Percentiles rank a stretch among this genome's conserved stretches.
Conservation (phyloP, 495 filamentous ascomycete species). For the Antarctomyces pellizariae region DNA sequence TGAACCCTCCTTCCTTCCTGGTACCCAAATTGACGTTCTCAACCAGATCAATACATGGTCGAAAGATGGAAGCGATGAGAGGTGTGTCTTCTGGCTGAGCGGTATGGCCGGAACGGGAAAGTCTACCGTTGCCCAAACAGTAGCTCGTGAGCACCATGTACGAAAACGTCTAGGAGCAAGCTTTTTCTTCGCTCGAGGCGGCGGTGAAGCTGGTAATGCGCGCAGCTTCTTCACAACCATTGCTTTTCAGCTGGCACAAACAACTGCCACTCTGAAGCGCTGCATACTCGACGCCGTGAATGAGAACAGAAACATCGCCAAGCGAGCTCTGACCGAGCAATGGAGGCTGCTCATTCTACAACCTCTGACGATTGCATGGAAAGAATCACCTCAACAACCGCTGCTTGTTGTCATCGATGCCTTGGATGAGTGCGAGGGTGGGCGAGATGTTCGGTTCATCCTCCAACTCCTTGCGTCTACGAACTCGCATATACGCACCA, state of each 20-base stretch:
- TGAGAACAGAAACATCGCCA: slow-evolving; percentile 1
- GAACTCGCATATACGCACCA: too few relatives aligned
- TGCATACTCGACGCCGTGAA: slow-evolving; percentile 3
- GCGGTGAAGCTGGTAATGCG: slow-evolving; percentile 5
- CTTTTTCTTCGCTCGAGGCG: slow-evolving; percentile 5
- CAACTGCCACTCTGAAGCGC: slow-evolving; percentile 1
- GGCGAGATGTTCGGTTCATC: too few relatives aligned
- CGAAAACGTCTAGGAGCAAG: slow-evolving; percentile 5
- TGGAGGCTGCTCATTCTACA: slow-evolving; percentile 7
- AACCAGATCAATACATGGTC: too few relatives aligned
- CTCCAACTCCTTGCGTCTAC: too few relatives aligned
- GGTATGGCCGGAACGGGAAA: slow-evolving; percentile 15
- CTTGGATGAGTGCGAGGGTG: slow-evolving; percentile 14
- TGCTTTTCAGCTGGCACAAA: slow-evolving; percentile 5
- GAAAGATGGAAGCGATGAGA: too few relatives aligned
- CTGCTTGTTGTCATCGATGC: slow-evolving; percentile 18
- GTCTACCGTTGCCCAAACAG: slow-evolving; percentile 13
- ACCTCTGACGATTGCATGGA: slow-evolving; percentile 7
- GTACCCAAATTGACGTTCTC: too few relatives aligned
- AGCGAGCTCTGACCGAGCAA: slow-evolving; percentile 4
- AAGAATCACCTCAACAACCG: too few relatives aligned
- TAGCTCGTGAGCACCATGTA: slow-evolving; percentile 1
- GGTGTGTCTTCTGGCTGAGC: slow-evolving; percentile 19
- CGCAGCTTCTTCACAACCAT: slow-evolving; percentile 6
- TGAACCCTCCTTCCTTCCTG: too few relatives aligned